Evolutionary conservation across 306 rosid genomes (phyloP).

Genomic region (Vigna reflexopilosa): DNA sequence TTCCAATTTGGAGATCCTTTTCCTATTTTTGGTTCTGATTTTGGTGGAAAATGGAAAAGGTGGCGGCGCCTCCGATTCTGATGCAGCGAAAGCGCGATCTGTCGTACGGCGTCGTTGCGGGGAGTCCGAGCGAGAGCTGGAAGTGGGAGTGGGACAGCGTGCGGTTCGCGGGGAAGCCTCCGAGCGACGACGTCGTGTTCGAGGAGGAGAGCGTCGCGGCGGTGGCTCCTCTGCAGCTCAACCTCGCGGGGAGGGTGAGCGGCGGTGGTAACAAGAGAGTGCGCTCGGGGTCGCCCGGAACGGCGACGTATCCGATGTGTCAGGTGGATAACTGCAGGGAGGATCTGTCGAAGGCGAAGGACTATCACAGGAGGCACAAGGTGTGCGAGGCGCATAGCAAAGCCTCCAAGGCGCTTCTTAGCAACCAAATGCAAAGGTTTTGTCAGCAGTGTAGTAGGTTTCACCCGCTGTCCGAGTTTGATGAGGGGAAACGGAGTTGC

Average conservation of each 20-base stretch:
- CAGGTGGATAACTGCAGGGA: conserved; percentile 88
- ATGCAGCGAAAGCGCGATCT: conserved; percentile 70
- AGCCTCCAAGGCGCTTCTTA: conserved; percentile 71
- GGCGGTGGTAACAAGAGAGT: conserved; percentile 50
- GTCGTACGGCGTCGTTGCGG: conserved; percentile 54
- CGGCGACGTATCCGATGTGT: conserved; percentile 72
- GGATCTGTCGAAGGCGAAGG: conserved; percentile 82
- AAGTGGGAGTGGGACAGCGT: conserved; percentile 87
- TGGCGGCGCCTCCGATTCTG: conserved; percentile 60
- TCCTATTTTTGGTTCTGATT: neutral
- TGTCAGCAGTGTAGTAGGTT: conserved; percentile 99
- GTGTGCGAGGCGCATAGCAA: conserved; percentile 90
- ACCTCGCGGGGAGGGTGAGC: conserved; percentile 64
- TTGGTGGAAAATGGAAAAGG: conserved; percentile 63
- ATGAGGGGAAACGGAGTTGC: conserved; percentile 91
- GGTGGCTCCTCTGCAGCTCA: conserved; percentile 51
- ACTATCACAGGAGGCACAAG: conserved; percentile 90
- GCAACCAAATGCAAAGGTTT: conserved; percentile 80
- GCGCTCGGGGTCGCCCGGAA: conserved; percentile 74
- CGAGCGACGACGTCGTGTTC: neutral
- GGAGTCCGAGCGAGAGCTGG: conserved; percentile 56
- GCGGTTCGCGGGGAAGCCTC: conserved; percentile 52
- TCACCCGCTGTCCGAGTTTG: conserved; percentile 82
- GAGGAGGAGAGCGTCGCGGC: neutral
- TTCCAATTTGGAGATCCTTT: neutral